Conservation (phyloP, 176 grass and related monocot genomes). For the Olyra latifolia region DNA sequence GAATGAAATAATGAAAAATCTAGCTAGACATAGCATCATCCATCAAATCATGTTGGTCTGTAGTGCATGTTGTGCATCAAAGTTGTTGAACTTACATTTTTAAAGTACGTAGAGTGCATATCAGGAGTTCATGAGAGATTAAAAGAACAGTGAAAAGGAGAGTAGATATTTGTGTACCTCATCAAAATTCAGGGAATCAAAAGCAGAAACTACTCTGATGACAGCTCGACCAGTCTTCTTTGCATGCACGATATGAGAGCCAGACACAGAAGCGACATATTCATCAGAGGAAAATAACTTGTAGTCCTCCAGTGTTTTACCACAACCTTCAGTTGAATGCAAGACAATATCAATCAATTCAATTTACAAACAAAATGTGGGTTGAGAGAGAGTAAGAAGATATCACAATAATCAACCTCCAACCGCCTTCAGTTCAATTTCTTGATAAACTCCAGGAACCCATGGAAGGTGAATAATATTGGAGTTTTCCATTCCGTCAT, state of each 20-base stretch:
- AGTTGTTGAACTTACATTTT: constrained; percentile 8
- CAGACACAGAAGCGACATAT: constrained; percentile 66
- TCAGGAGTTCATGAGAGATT: constrained; percentile 15
- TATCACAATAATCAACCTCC: constrained; percentile 63
- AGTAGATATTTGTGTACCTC: constrained; percentile 58
- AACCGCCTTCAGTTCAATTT: constrained; percentile 67
- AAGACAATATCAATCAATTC: constrained; percentile 42
- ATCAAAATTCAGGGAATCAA: constrained; percentile 80
- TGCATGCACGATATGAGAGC: constrained; percentile 50
- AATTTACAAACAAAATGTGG: constrained; percentile 31
- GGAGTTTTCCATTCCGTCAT: constrained; percentile 44
- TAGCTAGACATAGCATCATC: constrained; percentile 20
- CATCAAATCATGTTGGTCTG: not conserved
- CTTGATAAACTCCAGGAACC: constrained; percentile 79
- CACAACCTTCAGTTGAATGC: constrained; percentile 67
- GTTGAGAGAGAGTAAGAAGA: constrained; percentile 25
- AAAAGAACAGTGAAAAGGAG: not conserved
- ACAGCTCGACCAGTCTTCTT: constrained; percentile 75
- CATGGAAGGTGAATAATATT: constrained; percentile 73
- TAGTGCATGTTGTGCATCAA: not conserved
- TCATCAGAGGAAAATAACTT: constrained; percentile 83
- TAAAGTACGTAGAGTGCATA: constrained; percentile 8
- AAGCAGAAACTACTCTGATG: constrained; percentile 78
- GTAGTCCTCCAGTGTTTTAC: constrained; percentile 64
- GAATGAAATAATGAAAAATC: constrained; percentile 18